Base-by-base conservation (phyloP, 1,139 yeast species). In the Hansenula sp. region DNA sequence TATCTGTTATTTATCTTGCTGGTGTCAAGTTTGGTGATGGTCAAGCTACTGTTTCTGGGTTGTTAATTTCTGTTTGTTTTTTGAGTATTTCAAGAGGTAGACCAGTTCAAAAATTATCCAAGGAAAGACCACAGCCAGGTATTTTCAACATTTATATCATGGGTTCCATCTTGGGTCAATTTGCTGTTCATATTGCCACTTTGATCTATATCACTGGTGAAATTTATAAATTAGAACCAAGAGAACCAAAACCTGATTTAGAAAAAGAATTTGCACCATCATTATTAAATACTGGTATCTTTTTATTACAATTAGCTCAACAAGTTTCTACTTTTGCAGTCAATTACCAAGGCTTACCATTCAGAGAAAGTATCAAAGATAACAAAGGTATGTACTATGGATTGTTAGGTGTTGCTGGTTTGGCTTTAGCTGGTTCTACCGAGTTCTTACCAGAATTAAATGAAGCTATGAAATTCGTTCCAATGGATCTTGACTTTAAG, bases 1-100 rank as follows among this genome's bases (percentile, higher is more conserved):
- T 92, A 55, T 86, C 96, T 37, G 97, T 92, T 29, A 78, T 92
- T 58, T 94, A 87, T 62, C 74, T 92, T 57, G 97, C 98, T 14
- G 99, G 99, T 66, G 95, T 94, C 58, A 92, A 94, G 66, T 88
- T 92, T 64, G 97, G 98, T 58, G 99, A 92, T 66, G 94, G 87
- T 20, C 99, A 92, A 69, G 89, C 96, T 18, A 92, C 98, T 28
- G 83, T 85, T 43, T 85, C 96, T 18, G 98, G 98, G 48, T 66
- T 94, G 51, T 74, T 92, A 56, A 73, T 92, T 60, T 83, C 96
- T 44, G 95, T 90, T 48, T 94, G 98, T 71, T 92, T 92, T 79
- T 74, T 90, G 64, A 87, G 96, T 37, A 89, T 92, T 56, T 89
- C 97, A 26, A 83, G 96, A 59, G 97, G 97, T 60, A 82, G 80